These are phyloP conservation scores for Solioccasus polychromus DNA, from an alignment of 768 basidiomycete species.

Conservation along the genomic window DNA sequence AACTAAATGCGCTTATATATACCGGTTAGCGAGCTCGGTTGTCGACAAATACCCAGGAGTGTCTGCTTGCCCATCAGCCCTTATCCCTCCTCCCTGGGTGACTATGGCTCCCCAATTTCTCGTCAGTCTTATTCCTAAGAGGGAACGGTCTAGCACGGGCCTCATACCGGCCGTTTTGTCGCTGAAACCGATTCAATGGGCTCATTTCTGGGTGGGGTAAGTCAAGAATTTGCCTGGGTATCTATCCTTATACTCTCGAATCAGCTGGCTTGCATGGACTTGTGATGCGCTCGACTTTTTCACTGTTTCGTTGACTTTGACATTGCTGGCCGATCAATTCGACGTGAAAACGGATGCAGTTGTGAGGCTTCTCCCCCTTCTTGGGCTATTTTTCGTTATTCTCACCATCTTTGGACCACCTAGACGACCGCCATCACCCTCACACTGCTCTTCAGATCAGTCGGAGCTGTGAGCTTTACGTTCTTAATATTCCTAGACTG, in stretches of 20 bases:
- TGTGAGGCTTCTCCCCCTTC: conserved; percentile 25
- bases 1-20: conserved; percentile 5
- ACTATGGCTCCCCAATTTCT: conserved; percentile 36
- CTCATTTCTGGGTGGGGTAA: conserved; percentile 59
- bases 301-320: conserved; percentile 61
- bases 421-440: conserved; percentile 84
- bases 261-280: conserved; percentile 82
- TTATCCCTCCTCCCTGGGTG: neutral
- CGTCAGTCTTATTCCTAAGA: conserved; percentile 46
- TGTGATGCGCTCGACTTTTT: conserved; percentile 89
- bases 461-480: conserved; percentile 52
- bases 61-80: neutral
- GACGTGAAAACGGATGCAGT: conserved; percentile 40
- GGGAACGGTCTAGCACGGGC: conserved; percentile 38
- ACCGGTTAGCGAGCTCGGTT: neutral
- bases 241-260: neutral
- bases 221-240: neutral
- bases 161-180: conserved; percentile 41
- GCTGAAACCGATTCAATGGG: conserved; percentile 54
- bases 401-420: neutral
- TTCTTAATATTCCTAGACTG: neutral
- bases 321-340: conserved; percentile 48
- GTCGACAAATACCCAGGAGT: no score
- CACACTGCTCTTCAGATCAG: conserved; percentile 86
- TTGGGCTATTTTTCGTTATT: neutral